These are phyloP conservation scores for Lunasporangiospora selenospora DNA, from an alignment of 192 early-diverging fungal species.

Conservation along the genomic window DNA sequence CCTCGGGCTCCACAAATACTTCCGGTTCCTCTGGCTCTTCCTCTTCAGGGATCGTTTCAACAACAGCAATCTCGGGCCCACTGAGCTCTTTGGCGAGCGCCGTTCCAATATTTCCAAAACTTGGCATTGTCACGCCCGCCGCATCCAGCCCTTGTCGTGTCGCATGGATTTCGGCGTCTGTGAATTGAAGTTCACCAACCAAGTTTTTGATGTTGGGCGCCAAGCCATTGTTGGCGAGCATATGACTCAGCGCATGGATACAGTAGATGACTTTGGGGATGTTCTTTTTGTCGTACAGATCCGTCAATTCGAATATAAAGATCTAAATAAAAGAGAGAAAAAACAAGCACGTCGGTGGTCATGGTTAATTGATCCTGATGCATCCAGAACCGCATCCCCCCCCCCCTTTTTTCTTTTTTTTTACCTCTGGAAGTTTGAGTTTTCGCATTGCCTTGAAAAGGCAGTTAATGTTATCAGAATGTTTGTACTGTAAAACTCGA, in stretches of 20 bases:
- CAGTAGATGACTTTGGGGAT: conserved; percentile 99
- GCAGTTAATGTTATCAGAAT: conserved; percentile 98
- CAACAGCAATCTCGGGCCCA: conserved; percentile 21
- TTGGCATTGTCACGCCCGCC: conserved; percentile 84
- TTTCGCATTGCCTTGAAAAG: conserved; percentile 82
- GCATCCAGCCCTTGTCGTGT: conserved; percentile 87
- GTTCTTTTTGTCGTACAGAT: conserved; percentile 99
- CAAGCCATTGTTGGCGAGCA: conserved; percentile 82
- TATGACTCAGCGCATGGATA: conserved; percentile 78
- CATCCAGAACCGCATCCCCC: too few species aligned
- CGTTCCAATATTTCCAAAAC: conserved; percentile 85
- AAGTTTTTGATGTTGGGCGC: conserved; percentile 92
- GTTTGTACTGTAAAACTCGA: conserved; percentile 85
- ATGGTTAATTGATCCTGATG: too few species aligned
- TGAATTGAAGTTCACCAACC: conserved; percentile 91
- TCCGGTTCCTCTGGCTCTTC: conserved; percentile 45
- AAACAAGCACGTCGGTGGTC: too few species aligned
- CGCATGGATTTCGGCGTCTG: conserved; percentile 76
- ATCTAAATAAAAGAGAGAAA: conserved; percentile 52
- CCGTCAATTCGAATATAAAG: conserved; percentile 98
- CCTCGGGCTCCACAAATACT: too few species aligned
- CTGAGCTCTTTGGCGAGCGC: conserved; percentile 63
- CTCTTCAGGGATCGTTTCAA: conserved; percentile 40
- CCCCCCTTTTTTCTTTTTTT: too few species aligned
- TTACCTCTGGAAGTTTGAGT: conserved; percentile 85